Conservation (phyloP, 139 green algal species). For the Zygnema cylindricum region DNA sequence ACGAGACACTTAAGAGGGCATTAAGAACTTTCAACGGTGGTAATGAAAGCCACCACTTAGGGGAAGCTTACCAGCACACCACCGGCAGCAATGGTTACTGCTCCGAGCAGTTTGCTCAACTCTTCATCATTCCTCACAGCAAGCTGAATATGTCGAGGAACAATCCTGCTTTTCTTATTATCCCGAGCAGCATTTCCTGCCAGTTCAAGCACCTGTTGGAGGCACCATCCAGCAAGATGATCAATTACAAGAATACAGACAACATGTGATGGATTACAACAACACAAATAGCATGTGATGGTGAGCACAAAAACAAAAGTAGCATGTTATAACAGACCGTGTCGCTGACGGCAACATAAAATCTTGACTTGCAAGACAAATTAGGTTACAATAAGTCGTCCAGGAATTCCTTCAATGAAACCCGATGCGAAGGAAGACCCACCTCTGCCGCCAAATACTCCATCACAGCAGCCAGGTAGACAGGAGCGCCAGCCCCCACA, state of each 20-base stretch:
- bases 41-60: conserved; percentile 77
- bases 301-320: neutral
- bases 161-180: conserved; percentile 94
- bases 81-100: conserved; percentile 78
- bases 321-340: neutral
- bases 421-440: too few species aligned
- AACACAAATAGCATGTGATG: neutral
- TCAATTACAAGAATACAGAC: neutral
- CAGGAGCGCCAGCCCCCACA: conserved; percentile 74
- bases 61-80: conserved; percentile 71
- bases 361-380: neutral
- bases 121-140: conserved; percentile 66
- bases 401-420: neutral
- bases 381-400: neutral
- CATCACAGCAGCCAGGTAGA: conserved; percentile 83
- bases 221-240: neutral
- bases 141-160: conserved; percentile 65
- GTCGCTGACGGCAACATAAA: neutral
- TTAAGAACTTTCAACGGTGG: conserved; percentile 79
- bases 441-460: conserved; percentile 87
- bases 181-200: conserved; percentile 86
- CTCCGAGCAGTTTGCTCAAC: conserved; percentile 63
- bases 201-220: conserved; percentile 79
- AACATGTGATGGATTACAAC: neutral
- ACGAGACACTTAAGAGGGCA: neutral